Conservation (phyloP, 176 grass and related monocot genomes). For the Pontederia paniculata region DNA sequence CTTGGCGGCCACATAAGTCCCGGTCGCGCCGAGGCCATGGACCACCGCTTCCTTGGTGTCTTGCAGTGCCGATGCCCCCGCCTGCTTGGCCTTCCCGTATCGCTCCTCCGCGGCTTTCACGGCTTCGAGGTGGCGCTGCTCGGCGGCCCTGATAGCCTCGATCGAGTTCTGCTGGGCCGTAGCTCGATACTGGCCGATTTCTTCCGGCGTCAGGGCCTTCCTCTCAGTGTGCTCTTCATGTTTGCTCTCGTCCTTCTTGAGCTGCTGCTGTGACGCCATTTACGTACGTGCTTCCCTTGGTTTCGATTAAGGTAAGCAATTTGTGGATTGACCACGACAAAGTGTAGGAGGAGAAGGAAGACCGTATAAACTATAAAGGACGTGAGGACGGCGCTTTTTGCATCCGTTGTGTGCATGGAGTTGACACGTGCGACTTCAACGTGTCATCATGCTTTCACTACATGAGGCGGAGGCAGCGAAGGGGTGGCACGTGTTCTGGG, state of each 20-base stretch:
- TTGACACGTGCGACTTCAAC: no score
- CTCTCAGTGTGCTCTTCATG: neutral
- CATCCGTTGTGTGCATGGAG: no score
- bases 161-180: slow-evolving; percentile 63
- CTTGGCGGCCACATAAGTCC: slow-evolving; percentile 23
- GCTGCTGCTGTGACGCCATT: slow-evolving; percentile 8
- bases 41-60: slow-evolving; percentile 11
- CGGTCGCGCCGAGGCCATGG: slow-evolving; percentile 20
- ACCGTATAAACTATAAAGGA: no score
- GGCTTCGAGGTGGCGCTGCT: slow-evolving; percentile 59
- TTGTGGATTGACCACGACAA: no score
- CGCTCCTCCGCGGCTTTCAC: slow-evolving; percentile 53
- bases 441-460: no score
- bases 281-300: no score
- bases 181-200: slow-evolving; percentile 53
- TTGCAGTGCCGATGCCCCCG: neutral
- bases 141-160: slow-evolving; percentile 46
- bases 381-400: no score
- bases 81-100: slow-evolving; percentile 40
- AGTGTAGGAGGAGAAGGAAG: no score
- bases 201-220: slow-evolving; percentile 29
- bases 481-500: no score
- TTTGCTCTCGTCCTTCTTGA: neutral
- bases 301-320: no score
- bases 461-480: no score